A percentile compares a stretch with the other conserved stretches of the same genome.
phyloP scores from a whole-genome alignment of 2,329 filamentous ascomycete genomes.

The Immersiporthe knoxdaviesiana region DNA sequence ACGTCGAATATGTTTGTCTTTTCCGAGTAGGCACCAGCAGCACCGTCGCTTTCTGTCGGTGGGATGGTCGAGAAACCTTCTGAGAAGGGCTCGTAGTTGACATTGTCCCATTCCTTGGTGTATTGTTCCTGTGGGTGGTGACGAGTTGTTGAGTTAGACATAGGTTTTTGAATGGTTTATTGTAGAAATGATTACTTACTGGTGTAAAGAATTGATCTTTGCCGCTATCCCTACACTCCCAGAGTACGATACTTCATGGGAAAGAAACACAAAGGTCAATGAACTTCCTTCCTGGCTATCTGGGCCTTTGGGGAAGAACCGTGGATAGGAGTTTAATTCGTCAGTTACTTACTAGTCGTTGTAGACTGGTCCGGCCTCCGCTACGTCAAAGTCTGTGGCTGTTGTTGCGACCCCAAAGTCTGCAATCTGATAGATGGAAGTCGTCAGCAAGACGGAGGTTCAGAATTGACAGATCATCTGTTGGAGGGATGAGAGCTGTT shows the following conservation, averaged over 20 bases:
- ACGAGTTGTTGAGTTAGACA: neutral
- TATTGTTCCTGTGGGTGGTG: slow-evolving; percentile 13
- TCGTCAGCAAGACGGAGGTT: no score
- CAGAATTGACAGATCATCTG: no score
- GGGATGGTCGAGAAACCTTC: slow-evolving; percentile 11
- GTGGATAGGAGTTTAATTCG: neutral
- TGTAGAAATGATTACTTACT: neutral
- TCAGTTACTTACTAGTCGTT: neutral
- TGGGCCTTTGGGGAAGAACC: neutral
- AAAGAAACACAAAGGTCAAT: neutral
- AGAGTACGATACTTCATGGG: neutral
- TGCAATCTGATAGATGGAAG: neutral
- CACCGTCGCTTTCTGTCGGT: slow-evolving; percentile 1
- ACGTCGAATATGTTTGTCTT: slow-evolving; percentile 17
- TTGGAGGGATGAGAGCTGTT: neutral
- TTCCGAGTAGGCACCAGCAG: neutral
- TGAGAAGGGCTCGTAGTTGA: slow-evolving; percentile 21
- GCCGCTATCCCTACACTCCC: neutral
- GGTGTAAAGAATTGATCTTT: neutral
- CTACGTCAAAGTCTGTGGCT: neutral
- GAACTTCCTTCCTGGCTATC: neutral
- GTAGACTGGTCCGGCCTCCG: neutral
- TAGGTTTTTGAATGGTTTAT: no score
- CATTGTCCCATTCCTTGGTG: slow-evolving; percentile 16
- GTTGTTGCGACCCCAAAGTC: neutral